Percentiles rank a stretch among this genome's conserved stretches.
Evolutionary conservation across 2,329 filamentous ascomycete species (phyloP).

Genomic region (Paradendryphiella salina): DNA sequence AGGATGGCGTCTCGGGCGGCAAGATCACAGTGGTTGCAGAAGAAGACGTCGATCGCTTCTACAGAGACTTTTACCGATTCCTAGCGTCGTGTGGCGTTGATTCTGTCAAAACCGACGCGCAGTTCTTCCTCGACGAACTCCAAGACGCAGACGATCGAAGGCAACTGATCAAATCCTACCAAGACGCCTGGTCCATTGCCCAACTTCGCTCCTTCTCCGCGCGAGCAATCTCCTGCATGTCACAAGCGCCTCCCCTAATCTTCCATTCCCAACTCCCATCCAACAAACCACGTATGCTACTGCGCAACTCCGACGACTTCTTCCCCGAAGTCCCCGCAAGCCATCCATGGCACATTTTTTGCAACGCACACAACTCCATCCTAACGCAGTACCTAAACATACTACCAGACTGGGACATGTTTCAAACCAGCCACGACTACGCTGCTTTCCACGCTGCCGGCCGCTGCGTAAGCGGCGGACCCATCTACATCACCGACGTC

Average conservation of each 20-base stretch:
- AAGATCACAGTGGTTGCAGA: slow-evolving; percentile 73
- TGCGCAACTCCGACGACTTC: slow-evolving; percentile 90
- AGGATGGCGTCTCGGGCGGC: slow-evolving; percentile 61
- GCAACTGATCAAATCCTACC: slow-evolving; percentile 72
- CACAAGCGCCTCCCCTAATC: slow-evolving; percentile 80
- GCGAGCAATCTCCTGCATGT: slow-evolving; percentile 91
- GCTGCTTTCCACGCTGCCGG: slow-evolving; percentile 87
- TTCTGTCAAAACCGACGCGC: slow-evolving; percentile 88
- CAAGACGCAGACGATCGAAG: slow-evolving; percentile 69
- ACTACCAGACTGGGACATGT: slow-evolving; percentile 83
- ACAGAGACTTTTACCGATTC: slow-evolving; percentile 89
- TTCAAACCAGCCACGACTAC: slow-evolving; percentile 69
- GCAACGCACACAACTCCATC: slow-evolving; percentile 86
- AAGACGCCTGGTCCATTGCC: slow-evolving; percentile 82
- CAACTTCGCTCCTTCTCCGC: slow-evolving; percentile 76
- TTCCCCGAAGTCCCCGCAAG: slow-evolving; percentile 79
- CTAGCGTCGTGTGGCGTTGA: slow-evolving; percentile 74
- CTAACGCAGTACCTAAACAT: slow-evolving; percentile 84
- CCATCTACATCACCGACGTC: slow-evolving; percentile 90
- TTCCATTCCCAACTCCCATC: slow-evolving; percentile 81
- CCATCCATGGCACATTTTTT: slow-evolving; percentile 94
- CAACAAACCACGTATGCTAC: slow-evolving; percentile 72
- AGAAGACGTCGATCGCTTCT: slow-evolving; percentile 75
- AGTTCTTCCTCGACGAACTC: slow-evolving; percentile 84
- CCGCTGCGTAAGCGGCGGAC: slow-evolving; percentile 85